phyloP scores from a whole-genome alignment of 345 rosid species.

The Anacardium occidentale region DNA sequence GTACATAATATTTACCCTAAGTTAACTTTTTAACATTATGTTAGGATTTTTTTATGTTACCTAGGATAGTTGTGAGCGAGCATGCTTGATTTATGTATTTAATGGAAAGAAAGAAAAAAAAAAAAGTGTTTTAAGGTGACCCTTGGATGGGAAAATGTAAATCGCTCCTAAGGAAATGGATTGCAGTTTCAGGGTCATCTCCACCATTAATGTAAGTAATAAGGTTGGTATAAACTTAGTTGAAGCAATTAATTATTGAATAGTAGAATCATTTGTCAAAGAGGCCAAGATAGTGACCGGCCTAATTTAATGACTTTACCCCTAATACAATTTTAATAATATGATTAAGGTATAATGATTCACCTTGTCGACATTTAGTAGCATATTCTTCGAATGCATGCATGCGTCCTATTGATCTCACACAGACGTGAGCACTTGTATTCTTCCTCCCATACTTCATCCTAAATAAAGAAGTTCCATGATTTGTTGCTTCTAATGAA shows the following conservation, averaged over 20 bases:
- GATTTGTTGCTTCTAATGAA: too few species aligned
- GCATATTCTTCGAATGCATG: not conserved
- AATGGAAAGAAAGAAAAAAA: too few species aligned
- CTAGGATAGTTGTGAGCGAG: too few species aligned
- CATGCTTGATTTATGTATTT: too few species aligned
- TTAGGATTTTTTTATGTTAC: too few species aligned
- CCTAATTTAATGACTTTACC: slow-evolving; percentile 6
- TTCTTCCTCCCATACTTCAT: too few species aligned
- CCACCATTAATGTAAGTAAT: not conserved
- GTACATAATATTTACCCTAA: too few species aligned
- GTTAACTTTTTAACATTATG: too few species aligned
- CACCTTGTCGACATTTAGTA: slow-evolving; percentile 18
- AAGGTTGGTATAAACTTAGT: not conserved
- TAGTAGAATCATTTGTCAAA: slow-evolving; percentile 15
- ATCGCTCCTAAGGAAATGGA: not conserved
- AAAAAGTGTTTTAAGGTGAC: too few species aligned
- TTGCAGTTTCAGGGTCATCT: slow-evolving; percentile 1
- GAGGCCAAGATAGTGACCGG: slow-evolving; percentile 12
- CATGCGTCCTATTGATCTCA: slow-evolving; percentile 2
- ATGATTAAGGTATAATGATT: not conserved
- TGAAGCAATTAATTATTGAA: not conserved
- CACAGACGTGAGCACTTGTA: not conserved
- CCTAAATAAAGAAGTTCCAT: too few species aligned
- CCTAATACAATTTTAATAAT: slow-evolving; percentile 15
- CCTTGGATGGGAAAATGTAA: too few species aligned